Evolutionary conservation across 116 monocot genomes (phyloP).

Genomic region (Zostera marina): DNA sequence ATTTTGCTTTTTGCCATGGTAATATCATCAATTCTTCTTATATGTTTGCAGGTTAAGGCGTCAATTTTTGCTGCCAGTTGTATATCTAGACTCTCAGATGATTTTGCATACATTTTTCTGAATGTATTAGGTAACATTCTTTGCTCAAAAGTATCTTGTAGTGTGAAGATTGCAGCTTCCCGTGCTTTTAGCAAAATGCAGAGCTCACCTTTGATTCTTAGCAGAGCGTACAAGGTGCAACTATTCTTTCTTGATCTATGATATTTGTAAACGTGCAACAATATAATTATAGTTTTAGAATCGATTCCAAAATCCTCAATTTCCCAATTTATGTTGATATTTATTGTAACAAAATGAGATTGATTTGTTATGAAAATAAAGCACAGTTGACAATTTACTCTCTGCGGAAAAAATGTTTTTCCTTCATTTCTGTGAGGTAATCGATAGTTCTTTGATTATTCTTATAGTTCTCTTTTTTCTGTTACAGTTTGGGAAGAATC

Average conservation of each 20-base stretch:
- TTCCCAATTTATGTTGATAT: too few species aligned
- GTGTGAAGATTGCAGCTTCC: conserved; percentile 39
- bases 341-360: too few species aligned
- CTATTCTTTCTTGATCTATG: background rate
- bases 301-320: too few species aligned
- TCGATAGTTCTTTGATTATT: background rate
- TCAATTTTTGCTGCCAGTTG: conserved; percentile 78
- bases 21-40: background rate
- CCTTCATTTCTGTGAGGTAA: too few species aligned
- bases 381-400: too few species aligned
- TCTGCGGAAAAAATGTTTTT: too few species aligned
- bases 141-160: conserved; percentile 17
- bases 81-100: conserved; percentile 59
- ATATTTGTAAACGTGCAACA: too few species aligned
- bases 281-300: too few species aligned
- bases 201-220: conserved; percentile 35
- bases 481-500: conserved; percentile 45
- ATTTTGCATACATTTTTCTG: conserved; percentile 54
- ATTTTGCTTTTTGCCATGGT: too few species aligned
- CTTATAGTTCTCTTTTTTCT: background rate
- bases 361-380: too few species aligned
- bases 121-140: conserved; percentile 33
- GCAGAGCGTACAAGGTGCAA: conserved; percentile 51
- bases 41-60: conserved; percentile 47
- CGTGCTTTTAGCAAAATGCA: conserved; percentile 51